Evolutionary conservation across 345 rosid species (phyloP).

Genomic region (Firmiana major): DNA sequence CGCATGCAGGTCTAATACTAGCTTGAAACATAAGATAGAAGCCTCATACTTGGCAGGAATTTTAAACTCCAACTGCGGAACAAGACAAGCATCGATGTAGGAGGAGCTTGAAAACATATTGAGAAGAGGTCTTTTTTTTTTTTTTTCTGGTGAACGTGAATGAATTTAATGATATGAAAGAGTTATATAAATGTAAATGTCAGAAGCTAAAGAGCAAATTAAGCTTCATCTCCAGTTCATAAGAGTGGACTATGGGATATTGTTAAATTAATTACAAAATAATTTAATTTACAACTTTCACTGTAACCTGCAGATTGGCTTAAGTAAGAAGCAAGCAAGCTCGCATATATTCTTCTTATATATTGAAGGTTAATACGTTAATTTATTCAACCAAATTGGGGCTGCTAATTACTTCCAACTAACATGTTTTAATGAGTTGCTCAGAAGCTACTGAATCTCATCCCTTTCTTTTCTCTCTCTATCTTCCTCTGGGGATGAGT

Average conservation of each 20-base stretch:
- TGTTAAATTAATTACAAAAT: too few species aligned
- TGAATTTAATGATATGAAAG: neutral
- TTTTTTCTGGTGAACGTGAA: neutral
- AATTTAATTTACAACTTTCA: too few species aligned
- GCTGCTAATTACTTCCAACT: conserved; percentile 27
- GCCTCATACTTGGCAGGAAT: too few species aligned
- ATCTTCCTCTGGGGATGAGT: neutral
- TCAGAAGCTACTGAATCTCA: conserved; percentile 26
- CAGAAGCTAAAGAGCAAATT: too few species aligned
- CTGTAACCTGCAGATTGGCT: neutral
- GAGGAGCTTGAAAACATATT: neutral
- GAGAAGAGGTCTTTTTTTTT: neutral
- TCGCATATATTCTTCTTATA: neutral
- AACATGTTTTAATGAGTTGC: conserved; percentile 40
- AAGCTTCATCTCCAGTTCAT: neutral
- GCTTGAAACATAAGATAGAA: too few species aligned
- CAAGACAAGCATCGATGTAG: neutral
- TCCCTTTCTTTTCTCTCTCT: neutral
- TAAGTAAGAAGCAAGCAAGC: neutral
- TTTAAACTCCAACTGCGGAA: neutral
- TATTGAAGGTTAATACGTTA: neutral
- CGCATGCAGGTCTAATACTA: neutral
- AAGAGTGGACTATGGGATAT: neutral
- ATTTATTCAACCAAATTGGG: neutral
- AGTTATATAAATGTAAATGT: too few species aligned